Conservation (phyloP, 768 basidiomycete species). For the Glaciozyma martinii region DNA sequence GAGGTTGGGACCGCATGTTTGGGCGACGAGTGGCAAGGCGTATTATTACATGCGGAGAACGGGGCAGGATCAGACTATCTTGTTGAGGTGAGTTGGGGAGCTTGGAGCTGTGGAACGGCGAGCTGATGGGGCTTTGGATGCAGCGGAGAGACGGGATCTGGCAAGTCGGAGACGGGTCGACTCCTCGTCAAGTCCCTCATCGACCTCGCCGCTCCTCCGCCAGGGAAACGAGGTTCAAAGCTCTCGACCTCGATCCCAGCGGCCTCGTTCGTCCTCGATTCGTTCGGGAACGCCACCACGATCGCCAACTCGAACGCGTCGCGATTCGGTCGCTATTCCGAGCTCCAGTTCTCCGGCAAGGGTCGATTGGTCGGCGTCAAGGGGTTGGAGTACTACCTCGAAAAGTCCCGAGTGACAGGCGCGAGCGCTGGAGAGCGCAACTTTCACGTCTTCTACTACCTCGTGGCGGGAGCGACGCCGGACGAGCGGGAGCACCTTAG, state of each 20-base stretch:
- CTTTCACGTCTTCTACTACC: slow-evolving; percentile 96
- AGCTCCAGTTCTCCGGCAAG: slow-evolving; percentile 89
- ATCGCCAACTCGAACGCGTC: slow-evolving; percentile 92
- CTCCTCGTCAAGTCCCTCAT: slow-evolving; percentile 85
- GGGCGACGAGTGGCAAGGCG: slow-evolving; percentile 78
- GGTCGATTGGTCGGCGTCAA: slow-evolving; percentile 83
- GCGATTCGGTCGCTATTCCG: slow-evolving; percentile 94
- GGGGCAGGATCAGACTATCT: slow-evolving; percentile 78
- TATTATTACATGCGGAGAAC: slow-evolving; percentile 96
- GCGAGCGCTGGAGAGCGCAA: slow-evolving; percentile 87
- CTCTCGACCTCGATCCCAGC: slow-evolving; percentile 77
- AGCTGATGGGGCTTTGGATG: background rate
- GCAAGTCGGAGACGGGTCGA: slow-evolving; percentile 83
- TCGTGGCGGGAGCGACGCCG: slow-evolving; percentile 75
- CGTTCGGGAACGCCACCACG: slow-evolving; percentile 79
- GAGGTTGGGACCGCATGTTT: slow-evolving; percentile 71
- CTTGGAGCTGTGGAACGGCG: background rate
- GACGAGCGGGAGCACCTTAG: slow-evolving; percentile 87
- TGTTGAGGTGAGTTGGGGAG: slow-evolving; percentile 57
- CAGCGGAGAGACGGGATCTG: slow-evolving; percentile 86
- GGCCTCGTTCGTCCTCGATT: slow-evolving; percentile 87
- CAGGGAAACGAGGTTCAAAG: slow-evolving; percentile 43
- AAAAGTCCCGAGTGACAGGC: slow-evolving; percentile 78
- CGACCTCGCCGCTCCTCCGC: slow-evolving; percentile 75
- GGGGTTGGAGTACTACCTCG: slow-evolving; percentile 92